Conservation (phyloP, 768 basidiomycete species). For the Sutorius australiensis region DNA sequence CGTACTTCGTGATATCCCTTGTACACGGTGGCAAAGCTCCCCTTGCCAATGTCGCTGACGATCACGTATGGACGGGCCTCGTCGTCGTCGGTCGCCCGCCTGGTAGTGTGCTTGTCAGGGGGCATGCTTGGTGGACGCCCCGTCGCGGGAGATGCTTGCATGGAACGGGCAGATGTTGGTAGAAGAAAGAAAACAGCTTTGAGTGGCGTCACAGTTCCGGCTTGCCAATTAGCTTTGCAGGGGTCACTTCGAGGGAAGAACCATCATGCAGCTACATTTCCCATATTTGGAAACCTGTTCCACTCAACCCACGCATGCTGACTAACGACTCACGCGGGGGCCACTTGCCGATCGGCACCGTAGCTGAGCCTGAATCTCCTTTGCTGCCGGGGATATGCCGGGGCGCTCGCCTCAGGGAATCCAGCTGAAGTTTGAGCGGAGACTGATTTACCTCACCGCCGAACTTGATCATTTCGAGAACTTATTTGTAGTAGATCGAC, state of each 20-base stretch:
- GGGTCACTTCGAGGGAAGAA: conserved; percentile 15
- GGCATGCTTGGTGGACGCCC: conserved; percentile 23
- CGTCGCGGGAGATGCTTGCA: conserved; percentile 19
- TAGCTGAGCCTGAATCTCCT: neutral
- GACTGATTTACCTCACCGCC: neutral
- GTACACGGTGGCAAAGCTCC: conserved; percentile 95
- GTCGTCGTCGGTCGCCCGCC: conserved; percentile 51
- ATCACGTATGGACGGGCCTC: conserved; percentile 77
- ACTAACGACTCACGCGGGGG: conserved; percentile 9
- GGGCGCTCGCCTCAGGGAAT: too few species aligned
- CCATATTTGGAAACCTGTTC: conserved; percentile 28
- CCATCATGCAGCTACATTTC: conserved; percentile 17
- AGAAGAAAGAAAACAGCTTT: conserved; percentile 11
- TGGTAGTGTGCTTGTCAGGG: conserved; percentile 25
- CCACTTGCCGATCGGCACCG: neutral
- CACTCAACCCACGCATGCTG: conserved; percentile 17
- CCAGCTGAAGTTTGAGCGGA: neutral
- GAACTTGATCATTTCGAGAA: too few species aligned
- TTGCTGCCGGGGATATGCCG: neutral
- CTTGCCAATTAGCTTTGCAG: conserved; percentile 27
- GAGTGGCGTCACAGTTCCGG: conserved; percentile 4
- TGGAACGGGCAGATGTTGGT: conserved; percentile 10
- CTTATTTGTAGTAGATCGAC: too few species aligned
- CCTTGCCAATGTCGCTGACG: conserved; percentile 74
- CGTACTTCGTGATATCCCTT: conserved; percentile 88